Conservation (phyloP, 2,329 filamentous ascomycete species). For the Diaporthe aspalathi region DNA sequence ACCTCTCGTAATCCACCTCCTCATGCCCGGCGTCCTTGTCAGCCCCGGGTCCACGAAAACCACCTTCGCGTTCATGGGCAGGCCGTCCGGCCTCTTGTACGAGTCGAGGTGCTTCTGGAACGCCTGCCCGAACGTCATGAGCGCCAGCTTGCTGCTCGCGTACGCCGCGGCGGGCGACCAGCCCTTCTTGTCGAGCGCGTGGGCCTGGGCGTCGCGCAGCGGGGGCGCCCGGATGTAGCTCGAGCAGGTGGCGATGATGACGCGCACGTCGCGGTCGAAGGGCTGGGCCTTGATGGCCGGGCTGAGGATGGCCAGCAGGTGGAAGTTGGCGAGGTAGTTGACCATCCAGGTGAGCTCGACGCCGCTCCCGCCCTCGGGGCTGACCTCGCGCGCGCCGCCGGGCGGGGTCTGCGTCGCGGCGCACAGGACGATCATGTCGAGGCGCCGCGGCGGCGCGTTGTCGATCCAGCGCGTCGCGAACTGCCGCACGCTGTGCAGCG, state of each 20-base stretch:
- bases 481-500: slow-evolving; percentile 87
- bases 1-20: slow-evolving; percentile 87
- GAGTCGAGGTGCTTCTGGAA: slow-evolving; percentile 92
- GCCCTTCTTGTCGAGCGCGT: slow-evolving; percentile 55
- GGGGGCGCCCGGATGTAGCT: slow-evolving; percentile 85
- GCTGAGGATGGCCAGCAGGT: slow-evolving; percentile 89
- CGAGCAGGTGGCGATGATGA: slow-evolving; percentile 88
- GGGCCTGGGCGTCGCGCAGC: slow-evolving; percentile 63
- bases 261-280: slow-evolving; percentile 89
- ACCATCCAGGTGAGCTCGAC: slow-evolving; percentile 92
- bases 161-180: slow-evolving; percentile 71
- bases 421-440: slow-evolving; percentile 93
- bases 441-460: slow-evolving; percentile 85
- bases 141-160: slow-evolving; percentile 77
- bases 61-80: slow-evolving; percentile 85
- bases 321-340: slow-evolving; percentile 96
- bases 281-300: slow-evolving; percentile 92
- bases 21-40: slow-evolving; percentile 85
- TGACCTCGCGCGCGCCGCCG: slow-evolving; percentile 69
- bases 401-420: slow-evolving; percentile 81
- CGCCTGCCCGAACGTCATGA: slow-evolving; percentile 89
- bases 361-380: slow-evolving; percentile 70
- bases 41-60: slow-evolving; percentile 89
- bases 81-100: slow-evolving; percentile 84
- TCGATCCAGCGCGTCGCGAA: slow-evolving; percentile 99